Evolutionary conservation across 352 stramenopile genomes (phyloP).

Genomic region (Phytophthora hybrid): DNA sequence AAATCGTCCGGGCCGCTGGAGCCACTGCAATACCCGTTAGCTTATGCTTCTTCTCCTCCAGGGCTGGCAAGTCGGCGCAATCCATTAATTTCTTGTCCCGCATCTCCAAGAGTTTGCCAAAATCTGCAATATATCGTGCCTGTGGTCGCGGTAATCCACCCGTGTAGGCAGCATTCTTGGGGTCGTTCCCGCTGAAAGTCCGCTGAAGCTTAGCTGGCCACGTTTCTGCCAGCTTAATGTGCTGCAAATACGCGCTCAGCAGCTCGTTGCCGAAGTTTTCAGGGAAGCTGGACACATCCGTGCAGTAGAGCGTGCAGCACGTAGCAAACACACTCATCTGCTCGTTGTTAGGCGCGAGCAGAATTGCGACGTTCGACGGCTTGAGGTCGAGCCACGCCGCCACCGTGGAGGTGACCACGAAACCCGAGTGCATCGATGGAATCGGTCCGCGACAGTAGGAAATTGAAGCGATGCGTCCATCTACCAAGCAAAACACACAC

Average conservation of each 20-base stretch:
- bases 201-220: slow-evolving; percentile 79
- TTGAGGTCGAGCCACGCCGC: slow-evolving; percentile 86
- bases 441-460: slow-evolving; percentile 73
- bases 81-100: slow-evolving; percentile 68
- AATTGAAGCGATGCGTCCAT: slow-evolving; percentile 85
- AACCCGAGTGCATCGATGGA: slow-evolving; percentile 88
- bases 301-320: slow-evolving; percentile 86
- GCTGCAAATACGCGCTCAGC: slow-evolving; percentile 78
- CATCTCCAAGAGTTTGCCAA: slow-evolving; percentile 79
- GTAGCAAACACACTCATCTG: slow-evolving; percentile 91
- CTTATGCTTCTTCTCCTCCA: slow-evolving; percentile 80
- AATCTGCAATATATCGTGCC: slow-evolving; percentile 82
- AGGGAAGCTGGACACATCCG: slow-evolving; percentile 67
- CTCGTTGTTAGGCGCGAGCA: slow-evolving; percentile 86
- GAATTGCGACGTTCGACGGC: slow-evolving; percentile 75
- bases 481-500: slow-evolving; percentile 33
- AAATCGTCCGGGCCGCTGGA: slow-evolving; percentile 70
- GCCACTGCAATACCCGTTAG: slow-evolving; percentile 82
- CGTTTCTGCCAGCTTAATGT: slow-evolving; percentile 79
- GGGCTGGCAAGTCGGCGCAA: slow-evolving; percentile 49
- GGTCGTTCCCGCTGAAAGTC: slow-evolving; percentile 75
- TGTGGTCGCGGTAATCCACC: slow-evolving; percentile 76
- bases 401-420: slow-evolving; percentile 84
- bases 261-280: slow-evolving; percentile 78
- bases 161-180: slow-evolving; percentile 77